phyloP scores from a whole-genome alignment of 2,329 filamentous ascomycete species.

The Scedosporium dehoogii region DNA sequence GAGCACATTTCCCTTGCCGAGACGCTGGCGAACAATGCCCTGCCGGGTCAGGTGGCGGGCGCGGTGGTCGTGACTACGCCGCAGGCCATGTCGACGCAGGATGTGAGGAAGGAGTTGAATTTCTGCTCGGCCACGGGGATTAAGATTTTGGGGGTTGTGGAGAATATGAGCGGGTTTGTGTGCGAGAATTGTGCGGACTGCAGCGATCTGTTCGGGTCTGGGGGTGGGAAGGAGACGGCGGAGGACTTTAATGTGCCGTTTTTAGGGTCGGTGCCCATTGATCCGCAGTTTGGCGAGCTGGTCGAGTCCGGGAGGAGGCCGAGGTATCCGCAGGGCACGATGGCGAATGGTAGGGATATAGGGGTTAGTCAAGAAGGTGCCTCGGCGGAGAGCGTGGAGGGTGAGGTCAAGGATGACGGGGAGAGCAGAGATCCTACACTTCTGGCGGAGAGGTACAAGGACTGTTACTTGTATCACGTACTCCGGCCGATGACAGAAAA shows the following conservation, averaged over 20 bases:
- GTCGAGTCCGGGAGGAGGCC: conserved; percentile 65
- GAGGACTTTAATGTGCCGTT: conserved; percentile 76
- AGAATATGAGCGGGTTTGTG: conserved; percentile 95
- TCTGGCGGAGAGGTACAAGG: conserved; percentile 62
- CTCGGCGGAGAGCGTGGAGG: conserved; percentile 11
- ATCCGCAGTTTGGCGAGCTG: conserved; percentile 80
- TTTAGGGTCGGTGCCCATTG: conserved; percentile 79
- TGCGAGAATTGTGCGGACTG: conserved; percentile 74
- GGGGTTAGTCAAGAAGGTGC: conserved; percentile 20
- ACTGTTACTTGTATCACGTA: conserved; percentile 59
- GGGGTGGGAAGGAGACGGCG: conserved; percentile 84
- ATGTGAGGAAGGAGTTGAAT: conserved; percentile 91
- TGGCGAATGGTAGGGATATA: conserved; percentile 47
- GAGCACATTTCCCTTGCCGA: conserved; percentile 95
- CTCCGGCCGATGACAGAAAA: conserved; percentile 54
- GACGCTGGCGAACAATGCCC: conserved; percentile 58
- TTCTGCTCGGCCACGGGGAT: conserved; percentile 82
- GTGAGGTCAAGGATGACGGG: conserved; percentile 3
- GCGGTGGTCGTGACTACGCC: conserved; percentile 95
- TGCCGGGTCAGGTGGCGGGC: conserved; percentile 63
- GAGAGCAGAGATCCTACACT: conserved; percentile 14
- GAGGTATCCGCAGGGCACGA: conserved; percentile 58
- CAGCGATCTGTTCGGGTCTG: conserved; percentile 86
- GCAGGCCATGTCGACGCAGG: conserved; percentile 84
- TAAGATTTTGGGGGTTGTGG: conserved; percentile 74